Evolutionary conservation across 148 eudicot genomes (phyloP).

Genomic region (Cornus suecica): DNA sequence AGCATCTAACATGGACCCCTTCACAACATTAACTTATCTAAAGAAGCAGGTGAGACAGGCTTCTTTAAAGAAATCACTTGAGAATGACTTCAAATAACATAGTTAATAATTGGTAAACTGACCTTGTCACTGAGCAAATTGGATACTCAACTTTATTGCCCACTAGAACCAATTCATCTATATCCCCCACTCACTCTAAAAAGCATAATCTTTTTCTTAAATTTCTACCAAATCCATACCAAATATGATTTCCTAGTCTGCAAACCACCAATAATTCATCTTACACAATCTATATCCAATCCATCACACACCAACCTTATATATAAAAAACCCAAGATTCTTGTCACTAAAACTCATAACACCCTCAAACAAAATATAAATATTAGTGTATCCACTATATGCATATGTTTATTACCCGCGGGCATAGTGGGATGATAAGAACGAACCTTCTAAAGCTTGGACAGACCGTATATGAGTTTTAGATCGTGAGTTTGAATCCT

Average conservation of each 20-base stretch:
- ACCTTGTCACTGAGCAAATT: neutral
- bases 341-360: neutral
- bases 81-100: neutral
- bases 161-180: neutral
- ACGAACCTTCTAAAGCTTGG: too few relatives aligned
- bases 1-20: neutral
- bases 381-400: neutral
- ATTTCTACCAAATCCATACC: neutral
- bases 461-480: too few relatives aligned
- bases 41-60: neutral
- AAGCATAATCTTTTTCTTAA: neutral
- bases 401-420: too few relatives aligned
- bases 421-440: too few relatives aligned
- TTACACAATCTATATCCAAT: neutral
- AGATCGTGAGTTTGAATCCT: too few relatives aligned
- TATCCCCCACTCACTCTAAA: neutral
- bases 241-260: neutral
- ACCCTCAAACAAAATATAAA: neutral
- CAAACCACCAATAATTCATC: neutral
- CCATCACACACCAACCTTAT: neutral
- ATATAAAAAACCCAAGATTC: neutral
- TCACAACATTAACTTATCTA: neutral
- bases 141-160: neutral
- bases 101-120: neutral
- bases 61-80: neutral